Evolutionary conservation across 306 rosid species (phyloP).

Genomic region (Comarum palustre): DNA sequence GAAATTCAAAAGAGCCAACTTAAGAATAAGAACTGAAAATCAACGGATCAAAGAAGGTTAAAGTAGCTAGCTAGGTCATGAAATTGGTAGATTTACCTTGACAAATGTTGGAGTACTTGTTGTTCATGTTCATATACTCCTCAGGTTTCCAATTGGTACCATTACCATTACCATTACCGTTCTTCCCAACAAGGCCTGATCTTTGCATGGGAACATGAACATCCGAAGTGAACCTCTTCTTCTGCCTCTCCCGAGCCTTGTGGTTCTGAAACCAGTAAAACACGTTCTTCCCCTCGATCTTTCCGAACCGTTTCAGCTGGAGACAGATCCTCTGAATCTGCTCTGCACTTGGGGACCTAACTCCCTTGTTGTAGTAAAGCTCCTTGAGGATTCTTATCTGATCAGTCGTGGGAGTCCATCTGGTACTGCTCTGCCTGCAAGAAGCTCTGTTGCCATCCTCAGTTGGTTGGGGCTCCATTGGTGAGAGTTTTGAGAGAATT

Average conservation of each 20-base stretch:
- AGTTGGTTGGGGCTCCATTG: conserved; percentile 26
- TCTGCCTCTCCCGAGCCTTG: conserved; percentile 97
- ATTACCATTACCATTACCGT: not conserved
- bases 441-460: conserved; percentile 35
- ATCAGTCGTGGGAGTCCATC: conserved; percentile 94
- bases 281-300: conserved; percentile 94
- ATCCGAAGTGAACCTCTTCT: conserved; percentile 62
- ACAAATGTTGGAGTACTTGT: conserved; percentile 50
- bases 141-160: conserved; percentile 48
- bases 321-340: conserved; percentile 98
- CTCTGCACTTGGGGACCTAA: conserved; percentile 86
- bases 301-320: conserved; percentile 82
- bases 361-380: conserved; percentile 89
- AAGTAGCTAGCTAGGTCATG: not conserved
- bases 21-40: not conserved
- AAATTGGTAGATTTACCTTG: conserved; percentile 25
- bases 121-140: conserved; percentile 17
- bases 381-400: conserved; percentile 90
- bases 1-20: not conserved
- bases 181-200: conserved; percentile 11
- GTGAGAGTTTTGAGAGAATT: not conserved
- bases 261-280: conserved; percentile 97
- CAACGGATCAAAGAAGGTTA: not conserved
- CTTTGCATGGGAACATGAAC: conserved; percentile 13
- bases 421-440: conserved; percentile 83